Percentiles rank a stretch among this genome's conserved stretches.
Evolutionary conservation across 768 basidiomycete species (phyloP).

Genomic region (Podaxis sp.): DNA sequence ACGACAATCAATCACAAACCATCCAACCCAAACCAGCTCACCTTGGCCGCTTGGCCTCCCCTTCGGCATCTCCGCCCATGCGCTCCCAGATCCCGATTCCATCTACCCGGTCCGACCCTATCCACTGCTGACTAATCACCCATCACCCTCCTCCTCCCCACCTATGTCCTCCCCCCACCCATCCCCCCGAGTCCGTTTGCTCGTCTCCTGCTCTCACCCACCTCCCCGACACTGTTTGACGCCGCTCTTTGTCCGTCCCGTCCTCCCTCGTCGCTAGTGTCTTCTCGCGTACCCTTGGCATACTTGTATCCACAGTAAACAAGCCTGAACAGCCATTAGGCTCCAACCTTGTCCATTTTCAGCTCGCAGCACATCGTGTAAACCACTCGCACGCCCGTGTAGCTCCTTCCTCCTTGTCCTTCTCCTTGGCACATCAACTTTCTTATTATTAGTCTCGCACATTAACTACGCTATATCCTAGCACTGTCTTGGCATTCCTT

Average conservation of each 20-base stretch:
- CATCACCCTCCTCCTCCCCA: neutral
- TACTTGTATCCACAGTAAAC: neutral
- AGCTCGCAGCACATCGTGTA: constrained; percentile 7
- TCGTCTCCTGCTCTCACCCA: neutral
- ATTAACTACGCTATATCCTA: constrained; percentile 8
- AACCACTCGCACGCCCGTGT: constrained; percentile 10
- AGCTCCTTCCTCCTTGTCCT: neutral
- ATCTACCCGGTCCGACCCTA: constrained; percentile 16
- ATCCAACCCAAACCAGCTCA: constrained; percentile 3
- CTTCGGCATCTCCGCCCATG: constrained; percentile 8
- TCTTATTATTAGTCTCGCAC: constrained; percentile 5
- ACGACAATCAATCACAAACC: constrained; percentile 14
- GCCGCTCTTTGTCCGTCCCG: neutral
- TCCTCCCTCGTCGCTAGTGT: neutral
- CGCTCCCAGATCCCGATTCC: constrained; percentile 16
- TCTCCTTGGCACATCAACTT: constrained; percentile 7
- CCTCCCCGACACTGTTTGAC: neutral
- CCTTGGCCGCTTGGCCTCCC: neutral
- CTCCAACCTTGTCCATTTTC: constrained; percentile 4
- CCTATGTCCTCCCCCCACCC: neutral
- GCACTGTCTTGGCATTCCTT: constrained; percentile 8
- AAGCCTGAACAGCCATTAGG: neutral
- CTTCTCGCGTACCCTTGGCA: neutral
- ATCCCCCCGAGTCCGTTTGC: neutral
- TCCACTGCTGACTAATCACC: neutral